Evolutionary conservation across 2,329 filamentous ascomycete genomes (phyloP).

Genomic region (Aspergillus felis): DNA sequence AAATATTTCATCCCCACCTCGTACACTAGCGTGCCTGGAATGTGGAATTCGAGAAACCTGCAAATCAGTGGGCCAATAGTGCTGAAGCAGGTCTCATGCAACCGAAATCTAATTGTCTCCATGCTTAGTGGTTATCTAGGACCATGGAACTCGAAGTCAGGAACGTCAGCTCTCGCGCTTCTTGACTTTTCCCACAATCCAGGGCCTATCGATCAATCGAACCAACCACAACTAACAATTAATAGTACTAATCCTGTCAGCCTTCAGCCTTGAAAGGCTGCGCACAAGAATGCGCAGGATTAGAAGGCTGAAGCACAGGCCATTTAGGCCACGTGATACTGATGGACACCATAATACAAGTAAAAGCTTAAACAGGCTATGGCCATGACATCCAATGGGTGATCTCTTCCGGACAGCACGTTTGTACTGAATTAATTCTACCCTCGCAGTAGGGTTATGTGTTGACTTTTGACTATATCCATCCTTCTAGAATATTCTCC

Average conservation of each 20-base stretch:
- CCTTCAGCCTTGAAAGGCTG: slow-evolving; percentile 37
- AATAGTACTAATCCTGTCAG: slow-evolving; percentile 21
- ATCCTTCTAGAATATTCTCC: not conserved
- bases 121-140: not conserved
- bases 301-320: slow-evolving; percentile 12
- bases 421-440: not conserved
- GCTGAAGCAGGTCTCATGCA: not conserved
- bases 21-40: not conserved
- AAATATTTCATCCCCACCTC: not conserved
- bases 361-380: not conserved
- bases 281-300: slow-evolving; percentile 13
- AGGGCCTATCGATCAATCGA: not conserved
- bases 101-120: not conserved
- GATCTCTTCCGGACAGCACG: not conserved
- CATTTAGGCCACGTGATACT: not conserved
- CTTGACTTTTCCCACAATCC: not conserved
- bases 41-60: not conserved
- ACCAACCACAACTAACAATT: no score
- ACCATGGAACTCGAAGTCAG: not conserved
- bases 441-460: no score
- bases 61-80: not conserved
- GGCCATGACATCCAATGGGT: not conserved
- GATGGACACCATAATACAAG: no score
- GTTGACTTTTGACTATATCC: not conserved
- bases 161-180: not conserved